Base-by-base conservation (phyloP, 2,329 filamentous ascomycete genomes). In the Fonsecaea multimorphosa region DNA sequence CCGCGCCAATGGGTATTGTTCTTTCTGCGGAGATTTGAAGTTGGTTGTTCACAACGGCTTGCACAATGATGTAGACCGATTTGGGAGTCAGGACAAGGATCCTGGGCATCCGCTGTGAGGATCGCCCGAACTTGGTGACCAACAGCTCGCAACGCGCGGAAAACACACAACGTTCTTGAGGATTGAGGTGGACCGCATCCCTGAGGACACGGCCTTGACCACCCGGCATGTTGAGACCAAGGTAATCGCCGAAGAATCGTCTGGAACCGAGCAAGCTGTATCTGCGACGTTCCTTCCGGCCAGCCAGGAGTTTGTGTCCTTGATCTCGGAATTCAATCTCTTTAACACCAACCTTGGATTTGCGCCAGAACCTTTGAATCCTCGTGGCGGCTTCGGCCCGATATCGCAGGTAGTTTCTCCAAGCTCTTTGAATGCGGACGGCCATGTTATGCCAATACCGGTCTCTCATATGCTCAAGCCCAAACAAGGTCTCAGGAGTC, bases 401-500 rank as follows among this genome's bases (percentile, higher is more conserved):
- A 78, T 98, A 98, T 4, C 94, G 89, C 46, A 98, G 85, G 75
- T 97, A 98, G 59, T 96, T 96, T 73, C 95, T 87, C 95, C 95
- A 99, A 75, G 96, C 95, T 72, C 95, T 87, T 80, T 99, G 95
- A 66, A 99, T 98, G 65, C 95, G 88, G 66, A 94, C 96, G 2
- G 95, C 95, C 95, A 99, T 98, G 80, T 98, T 99, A 79, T 98
- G 94, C 94, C 94, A 98, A 79, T 98, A 99, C 63, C 92, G 86
- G 76, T 99, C 95, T 75, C 95, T 88, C 94, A 99, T 98, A 64
- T 96, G 93, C 78, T 99, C 95, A 11, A 99, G 83, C 1, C 95
- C 95, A 75, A 99, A 99, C 1, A 99, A 82, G 0, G 95, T 99
- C 79, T 99, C 95, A 0, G 95, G 95, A 0, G 95, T 93, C 79